phyloP scores from a whole-genome alignment of 805 yeast species.

The Yarrowia deformans region DNA sequence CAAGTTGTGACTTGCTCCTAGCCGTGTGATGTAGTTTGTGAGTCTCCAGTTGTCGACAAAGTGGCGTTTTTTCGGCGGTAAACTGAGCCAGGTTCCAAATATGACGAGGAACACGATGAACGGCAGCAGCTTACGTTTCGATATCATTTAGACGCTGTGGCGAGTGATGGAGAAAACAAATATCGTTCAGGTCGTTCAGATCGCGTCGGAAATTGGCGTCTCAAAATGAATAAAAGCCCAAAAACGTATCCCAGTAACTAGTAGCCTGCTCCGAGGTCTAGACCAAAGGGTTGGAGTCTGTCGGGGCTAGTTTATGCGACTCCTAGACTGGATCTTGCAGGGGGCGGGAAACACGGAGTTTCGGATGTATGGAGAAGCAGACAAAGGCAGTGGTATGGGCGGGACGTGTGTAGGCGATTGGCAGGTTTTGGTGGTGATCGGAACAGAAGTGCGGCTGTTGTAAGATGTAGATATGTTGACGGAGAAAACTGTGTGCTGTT shows the following conservation, averaged over 20 bases:
- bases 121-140: constrained; percentile 21
- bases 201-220: not conserved
- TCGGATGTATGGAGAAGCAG: not conserved
- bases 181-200: not conserved
- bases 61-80: constrained; percentile 10
- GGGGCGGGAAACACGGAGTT: not conserved
- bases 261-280: not conserved
- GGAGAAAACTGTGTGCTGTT: not conserved
- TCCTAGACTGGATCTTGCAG: too few relatives aligned
- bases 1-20: constrained; percentile 16
- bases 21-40: constrained; percentile 6
- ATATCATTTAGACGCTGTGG: constrained; percentile 7
- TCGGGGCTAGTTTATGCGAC: not conserved
- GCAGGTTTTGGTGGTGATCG: not conserved
- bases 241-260: not conserved
- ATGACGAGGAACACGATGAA: constrained; percentile 7
- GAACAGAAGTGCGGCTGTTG: not conserved
- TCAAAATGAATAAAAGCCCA: not conserved
- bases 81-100: constrained; percentile 32
- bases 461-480: not conserved
- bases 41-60: constrained; percentile 20
- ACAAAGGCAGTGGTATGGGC: not conserved
- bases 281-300: not conserved
- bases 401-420: not conserved
- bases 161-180: not conserved